A percentile compares a stretch with the other conserved stretches of the same genome.
Evolutionary conservation across 805 yeast species (phyloP).

Genomic region (Sporopachydermia lactativora): DNA sequence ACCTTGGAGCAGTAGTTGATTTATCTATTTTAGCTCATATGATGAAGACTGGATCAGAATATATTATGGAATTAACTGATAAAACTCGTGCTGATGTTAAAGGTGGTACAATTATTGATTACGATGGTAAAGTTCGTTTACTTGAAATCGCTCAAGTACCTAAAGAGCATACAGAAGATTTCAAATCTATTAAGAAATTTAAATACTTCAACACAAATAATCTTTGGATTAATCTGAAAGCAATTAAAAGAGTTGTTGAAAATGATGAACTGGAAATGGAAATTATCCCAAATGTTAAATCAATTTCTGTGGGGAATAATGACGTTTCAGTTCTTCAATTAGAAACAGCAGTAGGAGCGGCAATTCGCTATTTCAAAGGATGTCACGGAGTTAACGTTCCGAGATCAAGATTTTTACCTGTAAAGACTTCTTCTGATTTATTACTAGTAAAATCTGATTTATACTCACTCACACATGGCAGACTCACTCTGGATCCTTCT

Average conservation of each 20-base stretch:
- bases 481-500: conserved; percentile 66
- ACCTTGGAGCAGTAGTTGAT: conserved; percentile 97
- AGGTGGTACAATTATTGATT: conserved; percentile 96
- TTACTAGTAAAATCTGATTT: conserved; percentile 90
- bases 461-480: conserved; percentile 83
- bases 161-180: conserved; percentile 95
- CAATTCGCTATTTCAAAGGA: conserved; percentile 86
- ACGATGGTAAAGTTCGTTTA: conserved; percentile 87
- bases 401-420: conserved; percentile 95
- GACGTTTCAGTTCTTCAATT: conserved; percentile 84
- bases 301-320: conserved; percentile 60
- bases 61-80: conserved; percentile 96
- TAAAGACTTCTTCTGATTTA: conserved; percentile 92
- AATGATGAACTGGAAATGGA: conserved; percentile 72
- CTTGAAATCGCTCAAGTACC: conserved; percentile 98
- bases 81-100: conserved; percentile 98
- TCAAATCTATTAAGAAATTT: conserved; percentile 94
- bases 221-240: conserved; percentile 92
- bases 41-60: conserved; percentile 84
- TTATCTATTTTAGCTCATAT: conserved; percentile 81
- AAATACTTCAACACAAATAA: conserved; percentile 97
- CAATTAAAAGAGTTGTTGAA: conserved; percentile 86
- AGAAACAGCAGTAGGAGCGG: conserved; percentile 99
- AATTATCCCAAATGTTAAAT: conserved; percentile 89
- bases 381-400: conserved; percentile 99